A percentile compares a stretch with the other conserved stretches of the same genome.
Evolutionary conservation across 2,329 filamentous ascomycete genomes (phyloP).

Genomic region (Neospermospora avenae): DNA sequence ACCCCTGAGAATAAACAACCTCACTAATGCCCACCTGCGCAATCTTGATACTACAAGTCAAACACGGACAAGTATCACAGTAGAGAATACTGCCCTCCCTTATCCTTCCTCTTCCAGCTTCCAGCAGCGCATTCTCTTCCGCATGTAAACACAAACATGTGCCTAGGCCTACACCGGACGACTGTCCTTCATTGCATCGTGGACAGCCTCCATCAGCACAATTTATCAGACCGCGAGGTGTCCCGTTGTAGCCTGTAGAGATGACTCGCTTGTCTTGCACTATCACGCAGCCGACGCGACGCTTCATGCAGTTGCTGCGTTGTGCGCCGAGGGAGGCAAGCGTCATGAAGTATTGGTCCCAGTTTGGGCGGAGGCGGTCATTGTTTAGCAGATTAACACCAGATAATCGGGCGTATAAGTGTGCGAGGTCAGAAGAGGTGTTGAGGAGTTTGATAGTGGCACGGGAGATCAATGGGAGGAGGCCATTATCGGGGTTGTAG

Average conservation of each 20-base stretch:
- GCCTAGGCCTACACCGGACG: conserved; percentile 67
- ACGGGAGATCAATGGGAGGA: conserved; percentile 74
- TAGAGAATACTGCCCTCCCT: conserved; percentile 80
- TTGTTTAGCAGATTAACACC: conserved; percentile 74
- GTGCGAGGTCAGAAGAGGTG: conserved; percentile 66
- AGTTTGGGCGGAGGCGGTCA: conserved; percentile 78
- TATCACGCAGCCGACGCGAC: conserved; percentile 89
- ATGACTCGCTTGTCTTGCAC: conserved; percentile 84
- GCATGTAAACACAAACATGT: conserved; percentile 97
- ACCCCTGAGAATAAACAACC: conserved; percentile 90
- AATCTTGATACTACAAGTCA: conserved; percentile 98
- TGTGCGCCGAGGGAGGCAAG: conserved; percentile 88
- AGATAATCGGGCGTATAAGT: conserved; percentile 69
- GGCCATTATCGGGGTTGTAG: conserved; percentile 62
- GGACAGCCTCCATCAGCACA: conserved; percentile 90
- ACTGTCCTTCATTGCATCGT: conserved; percentile 75
- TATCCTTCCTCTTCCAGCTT: conserved; percentile 89
- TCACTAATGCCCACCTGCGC: conserved; percentile 93
- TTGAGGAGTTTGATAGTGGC: conserved; percentile 87
- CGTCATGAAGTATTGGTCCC: conserved; percentile 98
- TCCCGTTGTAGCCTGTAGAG: conserved; percentile 96
- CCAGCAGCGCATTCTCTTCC: conserved; percentile 93
- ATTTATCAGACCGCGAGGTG: conserved; percentile 83
- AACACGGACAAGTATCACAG: conserved; percentile 93
- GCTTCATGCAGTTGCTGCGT: conserved; percentile 96